Conservation (phyloP, 371 early-diverging fungal genomes). For the Saksenaea oblongispora region DNA sequence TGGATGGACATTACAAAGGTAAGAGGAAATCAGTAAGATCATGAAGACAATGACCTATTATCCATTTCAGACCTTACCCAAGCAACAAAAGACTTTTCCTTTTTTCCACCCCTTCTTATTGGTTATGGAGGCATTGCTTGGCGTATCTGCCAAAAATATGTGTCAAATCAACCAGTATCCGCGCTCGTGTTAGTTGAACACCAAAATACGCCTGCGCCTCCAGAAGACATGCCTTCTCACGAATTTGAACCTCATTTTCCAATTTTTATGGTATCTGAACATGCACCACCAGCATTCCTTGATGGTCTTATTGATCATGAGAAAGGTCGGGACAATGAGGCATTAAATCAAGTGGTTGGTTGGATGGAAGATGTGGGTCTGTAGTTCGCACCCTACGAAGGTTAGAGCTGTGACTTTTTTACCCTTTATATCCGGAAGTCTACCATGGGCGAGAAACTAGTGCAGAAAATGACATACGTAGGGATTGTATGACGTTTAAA, state of each 20-base stretch:
- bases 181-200: constrained; percentile 27
- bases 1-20: constrained; percentile 32
- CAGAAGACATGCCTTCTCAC: constrained; percentile 11
- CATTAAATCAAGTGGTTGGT: constrained; percentile 9
- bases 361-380: constrained; percentile 34
- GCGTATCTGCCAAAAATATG: constrained; percentile 38
- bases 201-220: background rate
- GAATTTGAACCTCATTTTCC: constrained; percentile 49
- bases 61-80: constrained; percentile 20
- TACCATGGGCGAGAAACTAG: too few relatives aligned
- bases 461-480: too few relatives aligned
- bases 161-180: constrained; percentile 44
- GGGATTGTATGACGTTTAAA: too few relatives aligned
- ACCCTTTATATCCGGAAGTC: too few relatives aligned
- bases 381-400: too few relatives aligned
- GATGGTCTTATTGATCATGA: constrained; percentile 30
- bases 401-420: too few relatives aligned
- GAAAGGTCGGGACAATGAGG: background rate
- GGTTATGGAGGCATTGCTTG: constrained; percentile 33
- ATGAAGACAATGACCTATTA: background rate
- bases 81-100: constrained; percentile 24
- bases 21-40: background rate
- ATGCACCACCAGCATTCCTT: constrained; percentile 23
- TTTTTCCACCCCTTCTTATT: constrained; percentile 43
- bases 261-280: constrained; percentile 14